Conservation (phyloP, 345 rosid species). For the Aquilaria sinensis region DNA sequence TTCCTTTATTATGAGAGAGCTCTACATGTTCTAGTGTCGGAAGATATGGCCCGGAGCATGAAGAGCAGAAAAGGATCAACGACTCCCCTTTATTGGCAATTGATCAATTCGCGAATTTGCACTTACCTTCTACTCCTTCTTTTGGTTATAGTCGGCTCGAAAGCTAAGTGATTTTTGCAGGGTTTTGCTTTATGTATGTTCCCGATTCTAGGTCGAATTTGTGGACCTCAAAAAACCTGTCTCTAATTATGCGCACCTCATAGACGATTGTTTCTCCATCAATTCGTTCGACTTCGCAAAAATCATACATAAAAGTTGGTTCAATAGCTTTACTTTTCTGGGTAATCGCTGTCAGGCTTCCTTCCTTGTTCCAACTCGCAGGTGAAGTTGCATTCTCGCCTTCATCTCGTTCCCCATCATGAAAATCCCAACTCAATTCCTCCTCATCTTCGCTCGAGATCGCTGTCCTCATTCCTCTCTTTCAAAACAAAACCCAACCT, state of each 20-base stretch:
- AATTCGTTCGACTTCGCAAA: slow-evolving; percentile 25
- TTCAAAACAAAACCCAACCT: slow-evolving; percentile 45
- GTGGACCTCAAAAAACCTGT: slow-evolving; percentile 25
- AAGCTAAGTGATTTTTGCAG: too few relatives aligned
- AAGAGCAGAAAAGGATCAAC: too few relatives aligned
- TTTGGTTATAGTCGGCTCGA: too few relatives aligned
- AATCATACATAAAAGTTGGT: slow-evolving; percentile 51
- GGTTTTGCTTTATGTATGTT: slow-evolving; percentile 25
- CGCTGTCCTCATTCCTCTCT: slow-evolving; percentile 45
- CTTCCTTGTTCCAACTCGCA: slow-evolving; percentile 21
- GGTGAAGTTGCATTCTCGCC: slow-evolving; percentile 14
- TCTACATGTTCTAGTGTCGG: too few relatives aligned
- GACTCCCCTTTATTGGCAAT: too few relatives aligned
- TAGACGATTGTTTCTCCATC: slow-evolving; percentile 35
- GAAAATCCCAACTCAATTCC: slow-evolving; percentile 18
- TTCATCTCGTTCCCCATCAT: slow-evolving; percentile 50
- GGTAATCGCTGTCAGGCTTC: slow-evolving; percentile 57
- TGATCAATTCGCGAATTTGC: too few relatives aligned
- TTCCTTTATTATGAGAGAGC: slow-evolving; percentile 3
- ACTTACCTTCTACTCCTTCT: neutral
- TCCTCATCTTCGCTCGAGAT: slow-evolving; percentile 69
- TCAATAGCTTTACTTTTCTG: slow-evolving; percentile 41
- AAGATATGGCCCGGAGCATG: too few relatives aligned
- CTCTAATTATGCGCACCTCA: slow-evolving; percentile 29
- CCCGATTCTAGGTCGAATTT: slow-evolving; percentile 32